Base-by-base conservation (phyloP, 2,329 filamentous ascomycete genomes). In the Cadophora sp. region DNA sequence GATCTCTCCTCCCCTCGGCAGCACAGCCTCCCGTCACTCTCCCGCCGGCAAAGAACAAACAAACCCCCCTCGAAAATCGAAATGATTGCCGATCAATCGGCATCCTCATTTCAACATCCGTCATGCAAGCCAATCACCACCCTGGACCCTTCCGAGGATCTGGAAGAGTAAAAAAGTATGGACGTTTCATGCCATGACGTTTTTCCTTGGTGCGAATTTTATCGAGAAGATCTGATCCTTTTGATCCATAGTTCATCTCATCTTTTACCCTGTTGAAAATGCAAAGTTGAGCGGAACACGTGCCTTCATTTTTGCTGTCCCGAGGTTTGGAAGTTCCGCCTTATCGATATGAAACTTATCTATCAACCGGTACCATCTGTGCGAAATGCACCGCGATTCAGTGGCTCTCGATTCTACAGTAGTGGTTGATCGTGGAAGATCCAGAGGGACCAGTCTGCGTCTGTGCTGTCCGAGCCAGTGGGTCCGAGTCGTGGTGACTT, bases 91-190 rank as follows among this genome's bases (percentile, higher is more conserved):
- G 63, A 65, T 65, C 63, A 31, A 58, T 59, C 63, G 53, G 51
- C 43, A 31, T 34, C 53, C 43, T 65, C 63, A 65, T 65, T 65
- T 65, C 53, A 7, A 4, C 50, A 19, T 29, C 58, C 37, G 11
- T 22, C 26, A 34, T 24, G 50, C 62, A 27, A 29, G 24, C 63
- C 63, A 65, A 65, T 65, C 53, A 65, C 37, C 5, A 61, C 43
- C 58, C 43, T 14, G 3, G 14, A 14, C 8, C 48, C 24, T 2
- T 11, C 55, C 55, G 55, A 58, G n/a, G 9, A 12, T n/a, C 1
- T 19, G n/a, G n/a, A n/a, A n/a, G n/a, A n/a, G n/a, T n/a, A n/a
- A n/a, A n/a, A n/a, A 46, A 22, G 9, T 46, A 11, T 40, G 9
- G 14, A 24, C 37, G 56, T 59, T 59, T 59, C 56, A 59, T 40